Base-by-base conservation (phyloP, 306 rosid species). In the Casuarina equisetifolia region DNA sequence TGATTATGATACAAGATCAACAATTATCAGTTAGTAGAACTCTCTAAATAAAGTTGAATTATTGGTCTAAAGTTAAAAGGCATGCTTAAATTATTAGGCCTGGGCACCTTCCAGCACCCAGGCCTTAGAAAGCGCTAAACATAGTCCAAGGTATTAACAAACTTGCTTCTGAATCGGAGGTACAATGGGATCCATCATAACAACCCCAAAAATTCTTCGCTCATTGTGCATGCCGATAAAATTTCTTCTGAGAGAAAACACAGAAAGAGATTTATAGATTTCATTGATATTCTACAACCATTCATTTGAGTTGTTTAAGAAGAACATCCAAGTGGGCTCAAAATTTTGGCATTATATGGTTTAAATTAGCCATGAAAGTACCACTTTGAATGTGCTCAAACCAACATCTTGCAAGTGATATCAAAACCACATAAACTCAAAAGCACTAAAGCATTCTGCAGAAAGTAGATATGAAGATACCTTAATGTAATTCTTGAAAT, bases 401-500 rank as follows among this genome's bases (percentile, higher is more conserved):
- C 46, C 45, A 64, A 66, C 45, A 39, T 11, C 46, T 40, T 39
- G 70, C 70, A 66, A 32, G 10, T n/a, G 35, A 35, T 11, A 11
- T 35, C 6, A 13, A 62, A 38, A 15, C 13, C 35, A 9, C 43
- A 62, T 35, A 36, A 10, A 17, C 69, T 62, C 17, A 19, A 1
- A 57, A 17, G n/a, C 49, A 66, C 50, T 66, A 42, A 66, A 17
- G 49, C 49, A 17, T 7, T 74, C 63, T 59, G 16, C 6, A 17
- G 38, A 45, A 61, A 52, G 54, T 49, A 55, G 15, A 57, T 20
- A 13, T 35, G 72, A 49, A 61, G 55, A 46, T 87, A 95, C 99
- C 97, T 90, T 91, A 77, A 92, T 72, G 71, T 92, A 95, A 76
- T 86, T 84, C 88, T 88, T 95, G 91, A 92, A 95, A 85, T 95